Evolutionary conservation across 2,329 filamentous ascomycete genomes (phyloP).

Genomic region (Exophiala xenobiotica): DNA sequence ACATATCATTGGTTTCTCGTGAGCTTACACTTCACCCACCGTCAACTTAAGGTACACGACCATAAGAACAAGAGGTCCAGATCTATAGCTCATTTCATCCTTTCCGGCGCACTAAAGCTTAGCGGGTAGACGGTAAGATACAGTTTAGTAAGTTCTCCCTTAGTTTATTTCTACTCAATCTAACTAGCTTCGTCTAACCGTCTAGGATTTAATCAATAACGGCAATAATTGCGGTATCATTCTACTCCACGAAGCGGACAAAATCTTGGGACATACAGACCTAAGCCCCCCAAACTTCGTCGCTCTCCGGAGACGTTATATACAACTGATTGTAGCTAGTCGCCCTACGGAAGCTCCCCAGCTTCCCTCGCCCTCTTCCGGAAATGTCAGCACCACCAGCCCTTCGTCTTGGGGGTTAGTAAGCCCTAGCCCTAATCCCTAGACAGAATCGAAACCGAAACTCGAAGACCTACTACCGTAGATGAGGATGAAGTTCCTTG

Average conservation of each 20-base stretch:
- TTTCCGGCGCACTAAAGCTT: slow-evolving; percentile 1
- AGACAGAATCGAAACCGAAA: not conserved
- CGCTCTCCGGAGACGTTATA: slow-evolving; percentile 2
- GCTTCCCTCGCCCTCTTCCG: not conserved
- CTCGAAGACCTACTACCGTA: not conserved
- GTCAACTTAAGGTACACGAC: slow-evolving; percentile 4
- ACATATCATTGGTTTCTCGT: slow-evolving; percentile 4
- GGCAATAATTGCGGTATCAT: slow-evolving; percentile 7
- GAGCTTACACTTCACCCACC: slow-evolving; percentile 3
- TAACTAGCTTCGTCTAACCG: not conserved
- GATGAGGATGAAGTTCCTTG: slow-evolving; percentile 3
- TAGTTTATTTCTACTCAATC: not conserved
- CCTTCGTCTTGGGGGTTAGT: slow-evolving; percentile 1
- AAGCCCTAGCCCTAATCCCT: not conserved
- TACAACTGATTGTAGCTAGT: slow-evolving; percentile 2
- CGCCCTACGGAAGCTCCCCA: not conserved
- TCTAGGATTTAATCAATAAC: slow-evolving; percentile 3
- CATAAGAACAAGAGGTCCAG: not conserved
- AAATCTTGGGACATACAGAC: slow-evolving; percentile 2
- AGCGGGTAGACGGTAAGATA: not conserved
- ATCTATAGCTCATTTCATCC: slow-evolving; percentile 1
- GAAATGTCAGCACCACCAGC: not conserved
- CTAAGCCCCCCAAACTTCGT: not conserved
- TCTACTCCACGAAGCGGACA: slow-evolving; percentile 5
- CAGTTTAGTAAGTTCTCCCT: slow-evolving; percentile 1